phyloP scores from a whole-genome alignment of 2,329 filamentous ascomycete species.

The Fusarium torulosum region DNA sequence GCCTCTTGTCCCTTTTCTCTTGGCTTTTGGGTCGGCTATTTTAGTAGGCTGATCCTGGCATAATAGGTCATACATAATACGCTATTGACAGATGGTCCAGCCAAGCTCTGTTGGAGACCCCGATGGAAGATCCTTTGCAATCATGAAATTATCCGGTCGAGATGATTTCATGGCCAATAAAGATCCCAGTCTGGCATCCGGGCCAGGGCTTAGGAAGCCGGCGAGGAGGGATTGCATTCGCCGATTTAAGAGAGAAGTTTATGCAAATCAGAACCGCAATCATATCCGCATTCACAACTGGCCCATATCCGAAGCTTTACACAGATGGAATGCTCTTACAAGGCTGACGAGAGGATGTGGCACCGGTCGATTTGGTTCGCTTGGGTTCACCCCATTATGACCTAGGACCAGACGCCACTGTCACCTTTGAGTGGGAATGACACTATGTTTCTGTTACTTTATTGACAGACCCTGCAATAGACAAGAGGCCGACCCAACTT shows the following conservation, averaged over 20 bases:
- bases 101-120: slow-evolving; percentile 17
- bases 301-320: slow-evolving; percentile 23
- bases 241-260: slow-evolving; percentile 16
- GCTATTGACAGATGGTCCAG: slow-evolving; percentile 32
- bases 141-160: slow-evolving; percentile 27
- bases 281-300: slow-evolving; percentile 22
- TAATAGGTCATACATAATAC: not conserved
- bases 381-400: slow-evolving; percentile 35
- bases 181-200: slow-evolving; percentile 12
- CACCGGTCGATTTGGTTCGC: slow-evolving; percentile 40
- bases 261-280: slow-evolving; percentile 36
- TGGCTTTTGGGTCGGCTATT: slow-evolving; percentile 8
- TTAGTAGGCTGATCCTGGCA: slow-evolving; percentile 22
- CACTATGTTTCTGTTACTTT: slow-evolving; percentile 41
- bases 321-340: slow-evolving; percentile 39
- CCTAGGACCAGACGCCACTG: slow-evolving; percentile 43
- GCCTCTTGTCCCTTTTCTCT: slow-evolving; percentile 37
- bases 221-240: slow-evolving; percentile 18
- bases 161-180: slow-evolving; percentile 12
- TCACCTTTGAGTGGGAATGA: slow-evolving; percentile 43
- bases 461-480: slow-evolving; percentile 27
- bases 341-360: slow-evolving; percentile 44
- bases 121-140: slow-evolving; percentile 21
- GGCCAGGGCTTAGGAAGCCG: slow-evolving; percentile 1
- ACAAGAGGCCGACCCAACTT: slow-evolving; percentile 28